Evolutionary conservation across 106 monocot species (phyloP), one percentile per base, ranked within the genome.

Genomic region (Acanthochlamys bracteata): DNA sequence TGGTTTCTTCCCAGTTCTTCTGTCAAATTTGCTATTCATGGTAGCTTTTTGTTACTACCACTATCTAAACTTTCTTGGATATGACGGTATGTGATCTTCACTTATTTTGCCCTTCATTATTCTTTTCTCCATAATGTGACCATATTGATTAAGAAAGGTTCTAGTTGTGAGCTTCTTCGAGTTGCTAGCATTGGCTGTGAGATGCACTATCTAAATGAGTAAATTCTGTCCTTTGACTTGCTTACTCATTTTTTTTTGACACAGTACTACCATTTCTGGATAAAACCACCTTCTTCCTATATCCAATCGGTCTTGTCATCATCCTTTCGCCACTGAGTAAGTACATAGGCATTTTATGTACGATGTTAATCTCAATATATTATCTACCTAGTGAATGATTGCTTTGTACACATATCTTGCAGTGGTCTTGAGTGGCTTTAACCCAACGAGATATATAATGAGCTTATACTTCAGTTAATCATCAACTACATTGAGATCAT

Each of bases 251-350:
- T 49, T 71, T 41, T 25, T 9, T 49, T 42, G 39, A 20, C 74
- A 73, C 85, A 98, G 96, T 98, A 10, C 79, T 98, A 14, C 96
- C 96, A 46, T 91, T 98, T 78, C 75, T 98, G 85, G 96, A 91
- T 58, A 91, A 87, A 74, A 91, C 91, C 21, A 98, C 91, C 25
- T 85, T 98, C 71, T 98, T 98, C 85, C 74, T 98, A 73, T 98
- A 98, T 69, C 96, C 96, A 23, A 88, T 98, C 69, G 96, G 96
- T 42, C 76, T 98, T 24, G 79, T 81, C 52, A 88, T 98, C 65
- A 81, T 98, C 69, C 76, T 98, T 15, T 85, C 85, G 20, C 96
- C 96, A 53, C 78, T 98, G 17, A 74, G 96, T 98, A 75, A 91
- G 80, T 75, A 39, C 49, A 11, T 45, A 43, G 4, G 0, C 19